Evolutionary conservation across 257 asterid species (phyloP), one percentile per base, ranked within the genome.

Genomic region (Striga asiatica): DNA sequence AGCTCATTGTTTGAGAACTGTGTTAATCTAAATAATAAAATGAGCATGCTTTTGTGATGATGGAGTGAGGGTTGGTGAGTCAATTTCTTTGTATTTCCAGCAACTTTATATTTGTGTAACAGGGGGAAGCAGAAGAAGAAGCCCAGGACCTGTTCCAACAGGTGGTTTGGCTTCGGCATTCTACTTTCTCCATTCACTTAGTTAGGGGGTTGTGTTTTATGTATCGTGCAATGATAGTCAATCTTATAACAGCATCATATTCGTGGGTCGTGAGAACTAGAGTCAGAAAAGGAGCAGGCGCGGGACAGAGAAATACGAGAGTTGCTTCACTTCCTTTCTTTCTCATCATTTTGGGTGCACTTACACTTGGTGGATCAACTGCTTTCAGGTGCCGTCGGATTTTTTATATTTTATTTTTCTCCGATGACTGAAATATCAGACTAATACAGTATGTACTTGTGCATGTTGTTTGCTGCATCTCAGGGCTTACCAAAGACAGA

Each of bases 331-430:
- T 78, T 64, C 95, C 93, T 8, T 85, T 79, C 73, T 28, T 80
- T 57, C 35, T 77, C 1, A 71, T 85, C 21, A 64, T 79, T 41
- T 3, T 68, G 47, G 78, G 84, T 16, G 79, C 84, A 7, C 48
- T 82, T 61, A 60, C 76, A 5, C 77, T 85, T 32, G 95, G 79
- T 13, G 95, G 93, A 56, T 70, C 75, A 21, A 77, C 81, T 65
- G 82, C 85, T 58, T 67, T 79, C 60, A 85, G 93, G 93, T 81
- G 23, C 8, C n/a, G n/a, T n/a, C n/a, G 48, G 2, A 1, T 1
- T 29, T 41, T 41, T 41, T 41, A 3, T 17, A 5, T 6, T 16
- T 41, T 5, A 5, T 2, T 6, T 16, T 41, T 39, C 20, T 12
- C 7, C 14, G 13, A 6, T 37, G 1, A 38, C 20, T 38, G 46